Base-by-base conservation (phyloP, 2,329 filamentous ascomycete genomes). In the Lachnum nothofagi region DNA sequence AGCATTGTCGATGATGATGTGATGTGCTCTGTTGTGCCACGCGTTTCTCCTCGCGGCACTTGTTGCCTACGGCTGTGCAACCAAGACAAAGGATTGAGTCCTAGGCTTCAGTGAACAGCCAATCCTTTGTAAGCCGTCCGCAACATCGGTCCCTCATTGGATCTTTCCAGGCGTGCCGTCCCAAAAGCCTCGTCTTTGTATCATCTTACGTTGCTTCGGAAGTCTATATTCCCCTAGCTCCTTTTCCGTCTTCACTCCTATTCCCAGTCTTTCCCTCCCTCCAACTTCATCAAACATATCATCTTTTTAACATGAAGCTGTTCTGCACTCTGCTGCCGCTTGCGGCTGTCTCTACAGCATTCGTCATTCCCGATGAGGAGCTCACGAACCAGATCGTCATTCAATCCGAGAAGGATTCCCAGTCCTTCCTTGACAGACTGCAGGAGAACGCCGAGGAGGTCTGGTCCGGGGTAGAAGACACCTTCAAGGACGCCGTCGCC, bases 291-390 rank as follows among this genome's bases (percentile, higher is more conserved):
- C 39, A 37, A 48, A 40, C 33, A 34, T 19, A n/a, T 31, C 24
- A 24, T 23, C 44, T 41, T 42, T 42, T 55, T 58, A 65, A 44
- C n/a, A 66, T 66, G 64, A 65, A 60, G 61, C 49, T 65, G 20
- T 39, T 76, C 60, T 64, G 65, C 44, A 66, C 66, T 41, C 56
- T 78, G 38, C 60, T 79, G 52, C 72, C 75, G 48, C 65, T 79
- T 42, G 71, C 72, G 57, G 73, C 74, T 24, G 54, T 76, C 42
- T 66, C 70, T 53, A 67, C 74, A 44, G 76, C 76, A 22, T 71
- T 80, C 45, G 74, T 80, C 50, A 66, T 81, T 42, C 75, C 76
- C 14, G 69, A 77, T 41, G 69, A 76, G 54, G 60, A 73, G 46
- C 65, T 76, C 17, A 69, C 76, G 51, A 66, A 68, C 37, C 63